These are phyloP conservation scores for Berberis thunbergii DNA, from an alignment of 164 flowering plant genomes.

Conservation along the genomic window DNA sequence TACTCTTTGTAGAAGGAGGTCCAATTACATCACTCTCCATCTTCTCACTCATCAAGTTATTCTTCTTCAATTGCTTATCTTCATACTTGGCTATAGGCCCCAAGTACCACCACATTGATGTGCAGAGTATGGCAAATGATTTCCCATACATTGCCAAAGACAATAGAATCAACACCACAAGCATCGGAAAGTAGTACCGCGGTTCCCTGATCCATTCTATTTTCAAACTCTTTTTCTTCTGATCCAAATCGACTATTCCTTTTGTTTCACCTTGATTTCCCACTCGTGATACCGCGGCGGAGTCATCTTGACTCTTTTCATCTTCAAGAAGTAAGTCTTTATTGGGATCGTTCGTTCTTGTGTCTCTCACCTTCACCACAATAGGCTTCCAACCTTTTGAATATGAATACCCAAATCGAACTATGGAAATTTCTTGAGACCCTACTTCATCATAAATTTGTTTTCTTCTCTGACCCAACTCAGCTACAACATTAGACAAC, in stretches of 20 bases:
- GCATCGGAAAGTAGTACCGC: not conserved
- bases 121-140: not conserved
- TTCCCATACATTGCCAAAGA: not conserved
- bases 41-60: not conserved
- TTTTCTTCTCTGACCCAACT: slow-evolving; percentile 42
- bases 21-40: not conserved
- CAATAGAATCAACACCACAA: not conserved
- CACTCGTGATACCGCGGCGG: not conserved
- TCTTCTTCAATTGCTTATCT: not conserved
- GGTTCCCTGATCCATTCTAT: not conserved
- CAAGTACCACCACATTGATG: not conserved
- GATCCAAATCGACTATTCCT: not conserved
- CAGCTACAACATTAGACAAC: slow-evolving; percentile 37
- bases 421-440: not conserved
- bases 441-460: slow-evolving; percentile 3
- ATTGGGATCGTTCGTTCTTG: not conserved
- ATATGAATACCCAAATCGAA: not conserved
- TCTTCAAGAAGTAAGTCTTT: not conserved
- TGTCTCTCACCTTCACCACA: not conserved
- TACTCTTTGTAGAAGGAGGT: not conserved
- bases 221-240: not conserved
- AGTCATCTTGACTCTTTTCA: not conserved
- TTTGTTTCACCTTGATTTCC: not conserved
- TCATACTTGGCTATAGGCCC: not conserved
- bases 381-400: not conserved